Evolutionary conservation across 2,329 filamentous ascomycete species (phyloP), one percentile per base, ranked within the genome.

Genomic region (Dissoconium aciculare): DNA sequence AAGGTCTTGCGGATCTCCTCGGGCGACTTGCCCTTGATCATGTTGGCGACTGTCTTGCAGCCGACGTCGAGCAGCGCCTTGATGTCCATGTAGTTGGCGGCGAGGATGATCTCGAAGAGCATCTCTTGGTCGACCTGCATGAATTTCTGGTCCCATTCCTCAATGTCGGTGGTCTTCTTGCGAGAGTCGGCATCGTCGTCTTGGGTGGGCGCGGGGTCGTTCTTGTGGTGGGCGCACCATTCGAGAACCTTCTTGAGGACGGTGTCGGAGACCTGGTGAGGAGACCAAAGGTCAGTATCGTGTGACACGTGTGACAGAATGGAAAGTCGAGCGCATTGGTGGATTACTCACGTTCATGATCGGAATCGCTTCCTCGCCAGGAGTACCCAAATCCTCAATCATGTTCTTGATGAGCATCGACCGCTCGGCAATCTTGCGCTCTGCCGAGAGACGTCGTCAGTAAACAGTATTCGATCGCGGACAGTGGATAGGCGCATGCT

Each of bases 91-190:
- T 95, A 98, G 68, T 98, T 98, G 49, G 87, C 83, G 3, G 89
- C 89, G 15, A 98, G 69, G 47, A 98, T 98, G 52, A 98, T 95
- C 66, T 98, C 89, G 46, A 98, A 98, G 2, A 98, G 72, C 89
- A 98, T 95, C 62, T 98, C 89, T 55, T 98, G 89, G 56, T 98
- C 89, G 11, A 98, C 89, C 61, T 95, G 87, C 89, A 98, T 95
- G 60, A 95, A 98, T 63, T 98, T 98, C 60, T 95, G 87, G 49
- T 98, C 89, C 89, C 89, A 98, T 61, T 98, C 89, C 37, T 95
- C 89, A 44, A 98, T 98, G 49, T 98, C 89, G 27, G 89, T 95
- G 2, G 85, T 93, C 73, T 93, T 94, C 69, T 94, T 94, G 47
- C 89, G 82, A 30, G 77, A 84, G 50, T 95, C 87, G 39, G 79